These are phyloP conservation scores for Sphagnurus paluster DNA, from an alignment of 1,284 basidiomycete species.

Conservation along the genomic window DNA sequence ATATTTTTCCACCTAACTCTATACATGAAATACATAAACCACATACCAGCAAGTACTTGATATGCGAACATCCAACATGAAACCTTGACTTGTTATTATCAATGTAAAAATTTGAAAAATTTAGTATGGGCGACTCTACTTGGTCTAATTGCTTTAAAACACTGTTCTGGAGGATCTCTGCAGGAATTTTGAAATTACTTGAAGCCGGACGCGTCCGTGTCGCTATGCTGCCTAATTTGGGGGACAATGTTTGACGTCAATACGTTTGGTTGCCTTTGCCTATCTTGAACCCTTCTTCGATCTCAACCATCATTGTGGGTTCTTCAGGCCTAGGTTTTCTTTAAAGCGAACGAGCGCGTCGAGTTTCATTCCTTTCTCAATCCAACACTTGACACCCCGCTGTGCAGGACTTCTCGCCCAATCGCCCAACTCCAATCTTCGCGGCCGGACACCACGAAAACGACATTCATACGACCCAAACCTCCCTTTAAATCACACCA, in stretches of 20 bases:
- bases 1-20: no score
- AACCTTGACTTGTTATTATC: no score
- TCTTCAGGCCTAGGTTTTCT: no score
- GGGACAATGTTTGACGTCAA: constrained; percentile 1
- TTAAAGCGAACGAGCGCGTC: not conserved
- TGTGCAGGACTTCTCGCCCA: constrained; percentile 9
- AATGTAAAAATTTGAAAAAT: no score
- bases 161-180: not conserved
- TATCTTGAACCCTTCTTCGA: not conserved
- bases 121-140: no score
- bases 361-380: constrained; percentile 1
- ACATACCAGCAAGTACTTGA: no score
- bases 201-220: no score
- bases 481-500: not conserved
- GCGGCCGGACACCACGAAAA: constrained; percentile 18
- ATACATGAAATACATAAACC: no score
- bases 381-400: constrained; percentile 9
- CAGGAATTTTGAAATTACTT: not conserved
- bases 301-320: not conserved
- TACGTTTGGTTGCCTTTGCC: constrained; percentile 2
- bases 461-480: not conserved
- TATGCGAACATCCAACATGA: no score
- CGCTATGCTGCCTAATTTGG: not conserved
- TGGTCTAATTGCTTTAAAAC: not conserved
- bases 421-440: constrained; percentile 1